Evolutionary conservation across 2,329 filamentous ascomycete species (phyloP).

Genomic region (Paecilomyces variotii): DNA sequence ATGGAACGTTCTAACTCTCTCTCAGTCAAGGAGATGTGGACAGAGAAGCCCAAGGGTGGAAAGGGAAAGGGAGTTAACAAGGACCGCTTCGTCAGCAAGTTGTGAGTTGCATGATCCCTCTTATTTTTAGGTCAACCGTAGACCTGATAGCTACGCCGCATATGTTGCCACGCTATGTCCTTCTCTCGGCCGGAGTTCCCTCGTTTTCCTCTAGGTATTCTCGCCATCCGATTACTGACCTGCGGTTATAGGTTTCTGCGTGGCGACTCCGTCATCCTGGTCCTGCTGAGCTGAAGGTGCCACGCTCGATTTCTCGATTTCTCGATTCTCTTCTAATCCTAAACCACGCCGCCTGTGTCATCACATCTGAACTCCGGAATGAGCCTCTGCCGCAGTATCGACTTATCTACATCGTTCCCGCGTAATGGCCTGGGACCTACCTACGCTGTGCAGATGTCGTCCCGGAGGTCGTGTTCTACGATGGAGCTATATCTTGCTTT

Average conservation of each 20-base stretch:
- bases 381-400: not conserved
- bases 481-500: not conserved
- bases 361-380: conserved; percentile 4
- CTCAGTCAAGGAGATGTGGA: conserved; percentile 99
- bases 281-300: conserved; percentile 62
- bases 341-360: conserved; percentile 7
- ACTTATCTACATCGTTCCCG: not conserved
- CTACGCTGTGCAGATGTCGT: not conserved
- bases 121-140: conserved; percentile 1
- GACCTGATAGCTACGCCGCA: not conserved
- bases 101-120: conserved; percentile 50
- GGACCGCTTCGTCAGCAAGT: conserved; percentile 96
- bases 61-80: conserved; percentile 97
- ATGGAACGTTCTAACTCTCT: not conserved
- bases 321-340: not conserved
- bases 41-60: conserved; percentile 76
- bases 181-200: not conserved
- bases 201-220: not conserved
- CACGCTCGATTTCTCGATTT: not conserved
- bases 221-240: conserved; percentile 2
- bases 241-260: conserved; percentile 60
- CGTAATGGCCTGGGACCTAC: not conserved
- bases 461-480: not conserved
- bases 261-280: conserved; percentile 81
- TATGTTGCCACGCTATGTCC: not conserved